Conservation (phyloP, 2,329 filamentous ascomycete species). For the Talaromyces sp. region DNA sequence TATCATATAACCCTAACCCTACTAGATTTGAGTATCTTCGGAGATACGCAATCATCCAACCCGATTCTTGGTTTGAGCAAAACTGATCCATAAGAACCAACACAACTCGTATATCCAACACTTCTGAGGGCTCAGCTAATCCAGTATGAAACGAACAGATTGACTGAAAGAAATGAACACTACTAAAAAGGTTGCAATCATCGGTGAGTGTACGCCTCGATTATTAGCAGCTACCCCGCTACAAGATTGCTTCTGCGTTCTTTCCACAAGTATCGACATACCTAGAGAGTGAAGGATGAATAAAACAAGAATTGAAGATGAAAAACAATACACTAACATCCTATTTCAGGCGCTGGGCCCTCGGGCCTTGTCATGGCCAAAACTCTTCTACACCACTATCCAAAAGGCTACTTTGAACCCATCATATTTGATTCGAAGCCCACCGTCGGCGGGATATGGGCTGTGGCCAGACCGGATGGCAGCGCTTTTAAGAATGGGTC, state of each 20-base stretch:
- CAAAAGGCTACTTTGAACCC: constrained; percentile 57
- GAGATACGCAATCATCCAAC: background rate
- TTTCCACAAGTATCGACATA: background rate
- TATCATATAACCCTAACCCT: background rate
- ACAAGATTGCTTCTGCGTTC: background rate
- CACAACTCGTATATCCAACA: background rate
- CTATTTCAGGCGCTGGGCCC: constrained; percentile 59
- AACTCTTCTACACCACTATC: constrained; percentile 61
- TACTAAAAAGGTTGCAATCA: constrained; percentile 52
- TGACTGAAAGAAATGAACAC: background rate
- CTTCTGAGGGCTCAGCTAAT: background rate
- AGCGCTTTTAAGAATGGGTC: background rate
- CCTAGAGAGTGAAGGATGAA: background rate
- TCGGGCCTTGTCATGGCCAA: constrained; percentile 69
- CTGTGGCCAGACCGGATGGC: constrained; percentile 46
- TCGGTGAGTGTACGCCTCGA: constrained; percentile 37
- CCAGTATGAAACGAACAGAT: background rate
- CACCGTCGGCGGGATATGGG: constrained; percentile 74
- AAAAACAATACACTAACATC: background rate
- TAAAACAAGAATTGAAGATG: background rate
- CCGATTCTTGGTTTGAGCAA: background rate
- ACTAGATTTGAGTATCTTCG: background rate
- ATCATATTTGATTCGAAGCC: constrained; percentile 65
- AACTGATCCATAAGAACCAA: background rate
- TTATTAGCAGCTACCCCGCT: background rate